Evolutionary conservation across 331 rosid species (phyloP), one percentile per base, ranked within the genome.

Genomic region (Stylosanthes scabra): DNA sequence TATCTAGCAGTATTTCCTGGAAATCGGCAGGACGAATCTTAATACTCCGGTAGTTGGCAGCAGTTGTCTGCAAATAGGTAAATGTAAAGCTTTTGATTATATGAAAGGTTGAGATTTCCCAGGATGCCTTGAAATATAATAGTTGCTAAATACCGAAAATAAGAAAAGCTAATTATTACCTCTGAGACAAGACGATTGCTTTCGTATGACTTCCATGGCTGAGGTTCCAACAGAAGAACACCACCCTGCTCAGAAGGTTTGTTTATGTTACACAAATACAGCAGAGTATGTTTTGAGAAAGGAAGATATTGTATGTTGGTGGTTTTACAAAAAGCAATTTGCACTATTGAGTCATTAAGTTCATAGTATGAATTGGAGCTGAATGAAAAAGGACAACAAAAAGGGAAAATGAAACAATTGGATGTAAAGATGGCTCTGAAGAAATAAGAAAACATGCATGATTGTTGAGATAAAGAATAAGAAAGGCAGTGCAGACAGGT

Each of bases 131-230:
- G 50, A 71, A 72, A 68, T 12, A 59, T 16, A 59, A 12, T 16
- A 29, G 28, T 29, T 42, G 55, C 56, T 50, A 75, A 40, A 8
- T 14, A 63, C n/a, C n/a, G n/a, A n/a, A n/a, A n/a, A n/a, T n/a
- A 14, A 50, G 14, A 66, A 12, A 3, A 25, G 74, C 57, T 54
- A 67, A 61, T 27, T 34, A 46, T 75, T 68, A 83, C 87, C 87
- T 83, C 87, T 0, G 87, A 75, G 45, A 68, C 84, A 66, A 5
- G 2, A 31, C 79, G 84, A 25, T 83, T 83, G 63, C 82, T 83
- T 79, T 71, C 84, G 62, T 95, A 95, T 44, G 99, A 95, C 82
- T 87, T 95, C 99, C 99, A 95, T 71, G 97, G 97, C 79, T 95
- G 99, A 76, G 99, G 97, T 91, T 95, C 99, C 85, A 95, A 71